These are phyloP conservation scores for Gyromitra esculenta DNA, from an alignment of 2,329 filamentous ascomycete species.

Conservation along the genomic window DNA sequence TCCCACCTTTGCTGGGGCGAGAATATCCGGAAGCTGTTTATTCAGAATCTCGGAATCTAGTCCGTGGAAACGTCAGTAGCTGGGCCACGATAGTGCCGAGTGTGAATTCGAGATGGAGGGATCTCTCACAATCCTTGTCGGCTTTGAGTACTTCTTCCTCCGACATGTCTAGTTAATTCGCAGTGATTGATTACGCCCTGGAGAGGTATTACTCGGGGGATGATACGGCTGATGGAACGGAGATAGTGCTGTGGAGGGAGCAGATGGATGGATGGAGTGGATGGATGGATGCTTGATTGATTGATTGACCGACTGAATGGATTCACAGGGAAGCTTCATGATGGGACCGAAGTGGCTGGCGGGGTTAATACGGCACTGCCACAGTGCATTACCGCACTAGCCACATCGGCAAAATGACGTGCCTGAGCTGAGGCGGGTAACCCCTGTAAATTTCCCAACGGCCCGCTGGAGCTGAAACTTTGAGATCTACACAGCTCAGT, in stretches of 20 bases:
- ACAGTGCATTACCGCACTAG: slow-evolving; percentile 9
- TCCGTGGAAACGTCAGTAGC: slow-evolving; percentile 21
- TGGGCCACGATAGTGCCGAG: not conserved
- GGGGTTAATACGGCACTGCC: slow-evolving; percentile 21
- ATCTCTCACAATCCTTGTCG: slow-evolving; percentile 81
- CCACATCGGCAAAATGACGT: slow-evolving; percentile 43
- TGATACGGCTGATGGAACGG: slow-evolving; percentile 19
- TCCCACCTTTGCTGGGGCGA: slow-evolving; percentile 84
- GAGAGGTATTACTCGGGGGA: not conserved
- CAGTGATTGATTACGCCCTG: slow-evolving; percentile 25
- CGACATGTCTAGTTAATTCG: slow-evolving; percentile 56
- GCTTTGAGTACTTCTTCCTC: slow-evolving; percentile 60
- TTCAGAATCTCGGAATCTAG: slow-evolving; percentile 87
- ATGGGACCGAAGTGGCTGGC: slow-evolving; percentile 34
- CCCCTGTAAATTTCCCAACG: slow-evolving; percentile 35
- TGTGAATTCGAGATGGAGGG: slow-evolving; percentile 15
- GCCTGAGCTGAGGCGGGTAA: slow-evolving; percentile 38
- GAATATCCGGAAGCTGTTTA: slow-evolving; percentile 86
- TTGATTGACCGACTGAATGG: slow-evolving; percentile 7
- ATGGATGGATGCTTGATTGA: slow-evolving; percentile 16
- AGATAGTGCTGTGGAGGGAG: slow-evolving; percentile 10
- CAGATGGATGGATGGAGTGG: not conserved
- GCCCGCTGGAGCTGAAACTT: slow-evolving; percentile 11
- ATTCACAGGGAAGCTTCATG: slow-evolving; percentile 11
- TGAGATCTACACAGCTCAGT: slow-evolving; percentile 6